Evolutionary conservation across 306 rosid genomes (phyloP), one percentile per base, ranked within the genome.

Genomic region (Vigna nakashimae): DNA sequence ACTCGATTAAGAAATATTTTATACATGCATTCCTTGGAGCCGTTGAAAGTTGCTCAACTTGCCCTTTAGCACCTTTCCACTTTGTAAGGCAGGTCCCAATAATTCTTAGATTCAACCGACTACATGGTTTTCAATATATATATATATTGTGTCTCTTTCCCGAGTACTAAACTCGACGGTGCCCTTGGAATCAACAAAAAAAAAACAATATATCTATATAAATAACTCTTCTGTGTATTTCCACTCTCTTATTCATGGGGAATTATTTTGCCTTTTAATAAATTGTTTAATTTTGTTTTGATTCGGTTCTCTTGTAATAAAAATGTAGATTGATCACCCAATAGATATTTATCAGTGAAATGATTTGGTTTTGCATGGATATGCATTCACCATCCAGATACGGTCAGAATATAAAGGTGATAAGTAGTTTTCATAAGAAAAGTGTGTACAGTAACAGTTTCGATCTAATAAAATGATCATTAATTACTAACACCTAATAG

Each of bases 1-100:
- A n/a, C 7, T 75, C 49, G 28, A 75, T 64, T 62, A 15, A 32
- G 3, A 26, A 64, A 52, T 14, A 28, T 13, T 32, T 65, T 38
- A 43, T 11, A 43, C 38, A 62, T 64, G 51, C 68, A 64, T n/a
- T 26, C 43, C 46, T 51, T 12, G 62, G 18, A 52, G 65, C 80
- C 45, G 43, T 36, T 65, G 43, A 51, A 51, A 69, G 43, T 46
- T 69, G 74, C 55, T 12, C 7, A 5, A 34, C 40, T 15, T 1
- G 49, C 11, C 34, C 32, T 16, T 42, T 22, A 13, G 72, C 11
- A 22, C 72, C 36, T 66, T 22, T 20, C 55, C 55, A 66, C 38
- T 66, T 66, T 43, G 20, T 56, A 2, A 43, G 22, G 38, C 73
- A 4, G 22, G 7, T 46, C 42, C 56, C 73, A 45, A 11, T 46